A percentile compares a stretch with the other conserved stretches of the same genome.
Evolutionary conservation across 805 yeast species (phyloP).

Genomic region (Teunomyces aglyptinius): DNA sequence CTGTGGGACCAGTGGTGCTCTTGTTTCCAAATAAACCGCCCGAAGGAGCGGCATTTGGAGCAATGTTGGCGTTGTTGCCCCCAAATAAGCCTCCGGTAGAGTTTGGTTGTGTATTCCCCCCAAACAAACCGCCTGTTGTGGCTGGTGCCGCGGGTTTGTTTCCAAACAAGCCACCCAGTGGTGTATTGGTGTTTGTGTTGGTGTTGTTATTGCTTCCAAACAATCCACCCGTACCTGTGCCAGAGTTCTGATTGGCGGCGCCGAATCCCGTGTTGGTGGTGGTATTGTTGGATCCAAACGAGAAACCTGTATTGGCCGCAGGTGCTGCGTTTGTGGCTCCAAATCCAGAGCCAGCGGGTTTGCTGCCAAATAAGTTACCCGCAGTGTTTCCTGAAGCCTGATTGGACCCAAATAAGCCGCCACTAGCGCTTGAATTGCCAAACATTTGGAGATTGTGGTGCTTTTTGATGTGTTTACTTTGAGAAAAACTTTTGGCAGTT

Average conservation of each 20-base stretch:
- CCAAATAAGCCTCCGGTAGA: conserved; percentile 1
- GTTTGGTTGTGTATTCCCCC: neutral
- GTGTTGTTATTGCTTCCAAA: neutral
- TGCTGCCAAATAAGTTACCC: neutral
- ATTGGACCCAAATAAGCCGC: conserved; percentile 3
- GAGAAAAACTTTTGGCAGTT: neutral
- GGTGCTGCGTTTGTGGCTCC: conserved; percentile 7
- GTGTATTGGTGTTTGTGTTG: neutral
- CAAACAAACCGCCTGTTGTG: neutral
- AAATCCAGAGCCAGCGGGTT: conserved; percentile 11
- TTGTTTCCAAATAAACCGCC: conserved; percentile 14
- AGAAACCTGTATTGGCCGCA: conserved; percentile 14
- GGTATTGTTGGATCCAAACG: conserved; percentile 11
- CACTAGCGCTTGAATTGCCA: conserved; percentile 2
- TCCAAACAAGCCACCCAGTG: neutral
- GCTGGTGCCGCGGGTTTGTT: neutral
- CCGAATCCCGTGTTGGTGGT: conserved; percentile 22
- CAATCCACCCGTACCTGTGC: conserved; percentile 3
- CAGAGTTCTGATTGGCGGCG: conserved; percentile 12
- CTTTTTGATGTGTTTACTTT: neutral
- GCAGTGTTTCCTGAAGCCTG: neutral
- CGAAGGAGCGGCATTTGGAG: neutral
- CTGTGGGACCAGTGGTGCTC: conserved; percentile 3
- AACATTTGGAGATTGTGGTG: neutral
- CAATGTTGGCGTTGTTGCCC: conserved; percentile 4